These are phyloP conservation scores for Byssoonygena ceratinophila DNA, from an alignment of 2,329 filamentous ascomycete species.

Conservation along the genomic window DNA sequence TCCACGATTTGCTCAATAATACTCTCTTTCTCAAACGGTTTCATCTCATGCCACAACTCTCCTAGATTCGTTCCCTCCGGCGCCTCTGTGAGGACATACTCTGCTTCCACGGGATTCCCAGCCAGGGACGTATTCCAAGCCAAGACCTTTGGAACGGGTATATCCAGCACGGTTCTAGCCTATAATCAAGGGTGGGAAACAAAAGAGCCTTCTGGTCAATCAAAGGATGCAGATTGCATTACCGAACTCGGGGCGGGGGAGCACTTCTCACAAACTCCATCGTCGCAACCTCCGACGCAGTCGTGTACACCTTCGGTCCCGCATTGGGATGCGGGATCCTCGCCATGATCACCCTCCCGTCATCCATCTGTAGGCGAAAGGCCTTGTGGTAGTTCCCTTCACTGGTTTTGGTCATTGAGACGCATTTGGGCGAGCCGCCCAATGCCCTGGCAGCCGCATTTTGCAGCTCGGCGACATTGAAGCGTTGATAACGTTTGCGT, in stretches of 20 bases:
- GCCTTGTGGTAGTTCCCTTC: constrained; percentile 33
- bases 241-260: no score
- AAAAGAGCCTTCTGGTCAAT: neutral
- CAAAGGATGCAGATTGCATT: no score
- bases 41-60: constrained; percentile 24
- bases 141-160: constrained; percentile 16
- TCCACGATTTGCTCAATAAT: constrained; percentile 20
- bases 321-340: constrained; percentile 15
- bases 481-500: constrained; percentile 22
- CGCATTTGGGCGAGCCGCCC: constrained; percentile 22
- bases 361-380: constrained; percentile 23
- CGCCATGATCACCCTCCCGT: constrained; percentile 21
- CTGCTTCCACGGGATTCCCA: constrained; percentile 22
- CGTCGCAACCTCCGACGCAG: constrained; percentile 16
- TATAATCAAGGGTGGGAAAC: no score
- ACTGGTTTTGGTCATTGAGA: constrained; percentile 30
- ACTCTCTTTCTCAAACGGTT: constrained; percentile 21
- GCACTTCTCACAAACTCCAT: constrained; percentile 16
- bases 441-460: constrained; percentile 23
- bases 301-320: constrained; percentile 12
- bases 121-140: constrained; percentile 12
- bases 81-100: constrained; percentile 24
- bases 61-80: constrained; percentile 25
- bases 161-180: constrained; percentile 16
- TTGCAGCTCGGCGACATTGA: constrained; percentile 28